phyloP scores from a whole-genome alignment of 129 eudicot genomes.

The Pittosporum tobira region DNA sequence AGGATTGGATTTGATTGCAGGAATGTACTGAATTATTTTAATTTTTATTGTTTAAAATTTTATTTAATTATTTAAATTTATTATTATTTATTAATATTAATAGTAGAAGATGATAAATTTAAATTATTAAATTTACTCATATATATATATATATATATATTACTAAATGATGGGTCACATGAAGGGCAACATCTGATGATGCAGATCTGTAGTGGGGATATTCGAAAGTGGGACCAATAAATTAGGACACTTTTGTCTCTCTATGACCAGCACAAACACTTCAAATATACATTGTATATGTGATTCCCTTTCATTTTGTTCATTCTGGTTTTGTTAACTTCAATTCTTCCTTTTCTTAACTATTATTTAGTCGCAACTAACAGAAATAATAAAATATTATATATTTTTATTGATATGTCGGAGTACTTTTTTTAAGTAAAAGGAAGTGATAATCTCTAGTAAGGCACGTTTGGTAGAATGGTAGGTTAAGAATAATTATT shows the following conservation, averaged over 20 bases:
- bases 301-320: neutral
- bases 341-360: neutral
- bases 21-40: too few species aligned
- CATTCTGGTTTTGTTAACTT: neutral
- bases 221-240: constrained; percentile 4
- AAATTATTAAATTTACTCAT: too few species aligned
- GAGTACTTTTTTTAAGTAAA: neutral
- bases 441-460: neutral
- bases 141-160: neutral
- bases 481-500: constrained; percentile 2
- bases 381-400: too few species aligned
- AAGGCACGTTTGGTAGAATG: constrained; percentile 15
- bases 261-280: constrained; percentile 15
- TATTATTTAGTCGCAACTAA: too few species aligned
- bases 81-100: too few species aligned
- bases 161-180: constrained; percentile 12
- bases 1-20: too few species aligned
- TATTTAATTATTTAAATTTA: too few species aligned
- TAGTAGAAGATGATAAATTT: too few species aligned
- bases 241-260: constrained; percentile 16
- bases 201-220: constrained; percentile 16
- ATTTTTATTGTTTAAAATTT: too few species aligned
- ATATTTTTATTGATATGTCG: neutral
- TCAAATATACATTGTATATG: neutral
- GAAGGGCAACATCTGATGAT: constrained; percentile 13